These are phyloP conservation scores for Kwoniella dejecticola DNA, from an alignment of 768 basidiomycete genomes.

Conservation along the genomic window DNA sequence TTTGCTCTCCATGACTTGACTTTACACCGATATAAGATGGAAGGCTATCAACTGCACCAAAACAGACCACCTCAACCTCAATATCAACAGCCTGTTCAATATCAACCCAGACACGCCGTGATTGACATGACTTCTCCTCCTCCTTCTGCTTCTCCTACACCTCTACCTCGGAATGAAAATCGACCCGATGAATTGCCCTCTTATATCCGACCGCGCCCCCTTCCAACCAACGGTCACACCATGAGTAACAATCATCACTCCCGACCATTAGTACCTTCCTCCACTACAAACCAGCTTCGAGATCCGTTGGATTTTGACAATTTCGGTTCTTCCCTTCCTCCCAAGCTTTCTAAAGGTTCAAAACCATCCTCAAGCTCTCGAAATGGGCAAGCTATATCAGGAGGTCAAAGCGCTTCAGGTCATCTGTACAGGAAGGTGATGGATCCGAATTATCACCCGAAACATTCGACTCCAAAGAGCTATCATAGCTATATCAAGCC, in stretches of 20 bases:
- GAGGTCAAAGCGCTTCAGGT: not conserved
- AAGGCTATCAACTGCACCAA: conserved; percentile 13
- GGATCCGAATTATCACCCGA: not conserved
- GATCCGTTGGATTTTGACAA: conserved; percentile 17
- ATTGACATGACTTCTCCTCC: conserved; percentile 22
- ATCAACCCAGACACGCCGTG: conserved; percentile 3
- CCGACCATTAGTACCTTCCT: conserved; percentile 2
- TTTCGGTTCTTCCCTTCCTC: conserved; percentile 14
- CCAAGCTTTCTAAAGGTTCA: conserved; percentile 6
- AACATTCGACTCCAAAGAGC: not conserved
- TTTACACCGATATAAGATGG: conserved; percentile 3
- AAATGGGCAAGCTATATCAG: not conserved
- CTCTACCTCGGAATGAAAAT: not conserved
- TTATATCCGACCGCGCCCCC: no score
- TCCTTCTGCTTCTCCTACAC: conserved; percentile 16
- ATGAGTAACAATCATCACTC: not conserved
- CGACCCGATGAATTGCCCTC: no score
- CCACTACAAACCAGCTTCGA: conserved; percentile 3
- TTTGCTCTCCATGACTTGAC: no score
- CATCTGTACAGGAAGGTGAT: not conserved
- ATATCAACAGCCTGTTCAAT: not conserved
- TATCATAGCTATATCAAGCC: conserved; percentile 42
- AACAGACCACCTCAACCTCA: conserved; percentile 10
- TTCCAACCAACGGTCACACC: no score
- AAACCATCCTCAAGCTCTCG: not conserved